Evolutionary conservation across 148 eudicot species (phyloP).

Genomic region (Rhododendron simsii): DNA sequence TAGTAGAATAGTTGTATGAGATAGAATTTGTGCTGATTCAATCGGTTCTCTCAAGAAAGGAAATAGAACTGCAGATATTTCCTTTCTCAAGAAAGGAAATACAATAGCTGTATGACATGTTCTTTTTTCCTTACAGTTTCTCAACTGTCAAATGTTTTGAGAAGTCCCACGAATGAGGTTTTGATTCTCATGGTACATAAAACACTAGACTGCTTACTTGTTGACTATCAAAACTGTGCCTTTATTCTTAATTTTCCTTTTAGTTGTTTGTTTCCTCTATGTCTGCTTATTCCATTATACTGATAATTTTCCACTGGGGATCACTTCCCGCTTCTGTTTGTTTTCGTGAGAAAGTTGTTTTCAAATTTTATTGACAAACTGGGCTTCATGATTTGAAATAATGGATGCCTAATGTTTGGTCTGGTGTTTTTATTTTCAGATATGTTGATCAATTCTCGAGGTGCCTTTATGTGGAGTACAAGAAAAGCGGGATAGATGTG

Average conservation of each 20-base stretch:
- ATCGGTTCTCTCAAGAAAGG: neutral
- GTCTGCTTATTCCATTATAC: neutral
- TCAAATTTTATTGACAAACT: neutral
- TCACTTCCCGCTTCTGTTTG: neutral
- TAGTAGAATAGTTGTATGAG: neutral
- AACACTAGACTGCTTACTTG: neutral
- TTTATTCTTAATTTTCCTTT: neutral
- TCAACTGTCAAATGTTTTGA: neutral
- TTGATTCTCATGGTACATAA: neutral
- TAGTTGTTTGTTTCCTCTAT: neutral
- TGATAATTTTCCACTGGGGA: neutral
- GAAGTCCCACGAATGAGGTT: neutral
- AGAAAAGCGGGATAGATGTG: conserved; percentile 66
- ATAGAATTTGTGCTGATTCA: neutral
- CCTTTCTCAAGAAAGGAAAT: neutral
- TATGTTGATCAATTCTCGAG: conserved; percentile 69
- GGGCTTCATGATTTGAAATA: neutral
- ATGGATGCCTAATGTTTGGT: neutral
- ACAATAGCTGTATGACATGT: too few species aligned
- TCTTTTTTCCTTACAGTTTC: neutral
- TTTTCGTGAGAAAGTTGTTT: neutral
- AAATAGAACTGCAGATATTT: neutral
- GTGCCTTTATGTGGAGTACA: conserved; percentile 65
- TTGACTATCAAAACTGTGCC: neutral
- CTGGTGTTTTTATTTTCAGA: conserved; percentile 25